These are phyloP conservation scores for Phytophthora lateralis DNA, from an alignment of 352 stramenopile species.

Conservation along the genomic window DNA sequence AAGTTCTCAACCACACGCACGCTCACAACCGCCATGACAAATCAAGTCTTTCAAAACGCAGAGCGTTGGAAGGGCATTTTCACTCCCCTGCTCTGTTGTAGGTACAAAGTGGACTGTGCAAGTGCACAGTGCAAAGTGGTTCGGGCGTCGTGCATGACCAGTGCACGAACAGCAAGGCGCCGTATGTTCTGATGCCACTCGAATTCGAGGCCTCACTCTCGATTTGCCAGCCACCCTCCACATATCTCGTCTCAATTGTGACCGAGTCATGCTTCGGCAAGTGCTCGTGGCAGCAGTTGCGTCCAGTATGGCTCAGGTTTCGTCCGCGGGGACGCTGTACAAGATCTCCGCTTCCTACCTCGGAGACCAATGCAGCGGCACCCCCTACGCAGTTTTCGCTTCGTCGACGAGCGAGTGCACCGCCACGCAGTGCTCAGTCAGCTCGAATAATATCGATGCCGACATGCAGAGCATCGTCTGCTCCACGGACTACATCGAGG, in stretches of 20 bases:
- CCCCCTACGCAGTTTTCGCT: slow-evolving; percentile 23
- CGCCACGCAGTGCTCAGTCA: slow-evolving; percentile 3
- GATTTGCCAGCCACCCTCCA: not conserved
- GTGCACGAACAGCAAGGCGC: slow-evolving; percentile 13
- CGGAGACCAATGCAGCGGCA: slow-evolving; percentile 24
- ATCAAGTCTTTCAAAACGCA: not conserved
- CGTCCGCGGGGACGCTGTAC: slow-evolving; percentile 11
- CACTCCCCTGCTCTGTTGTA: not conserved
- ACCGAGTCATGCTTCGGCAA: slow-evolving; percentile 7
- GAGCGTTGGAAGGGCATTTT: not conserved
- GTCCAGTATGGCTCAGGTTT: not conserved
- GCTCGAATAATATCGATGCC: slow-evolving; percentile 17
- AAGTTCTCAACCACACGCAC: not conserved
- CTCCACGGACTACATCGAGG: slow-evolving; percentile 26
- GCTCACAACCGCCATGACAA: not conserved
- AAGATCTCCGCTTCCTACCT: slow-evolving; percentile 28
- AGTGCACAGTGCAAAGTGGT: slow-evolving; percentile 4
- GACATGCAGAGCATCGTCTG: slow-evolving; percentile 32
- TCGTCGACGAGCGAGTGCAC: slow-evolving; percentile 5
- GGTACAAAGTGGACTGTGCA: not conserved
- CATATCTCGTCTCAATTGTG: not conserved
- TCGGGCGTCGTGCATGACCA: slow-evolving; percentile 18
- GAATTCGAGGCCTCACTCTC: not conserved
- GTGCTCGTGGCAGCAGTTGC: not conserved
- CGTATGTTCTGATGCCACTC: slow-evolving; percentile 11